Evolutionary conservation across 441 rosid genomes (phyloP).

Genomic region (Brassica hybrid): DNA sequence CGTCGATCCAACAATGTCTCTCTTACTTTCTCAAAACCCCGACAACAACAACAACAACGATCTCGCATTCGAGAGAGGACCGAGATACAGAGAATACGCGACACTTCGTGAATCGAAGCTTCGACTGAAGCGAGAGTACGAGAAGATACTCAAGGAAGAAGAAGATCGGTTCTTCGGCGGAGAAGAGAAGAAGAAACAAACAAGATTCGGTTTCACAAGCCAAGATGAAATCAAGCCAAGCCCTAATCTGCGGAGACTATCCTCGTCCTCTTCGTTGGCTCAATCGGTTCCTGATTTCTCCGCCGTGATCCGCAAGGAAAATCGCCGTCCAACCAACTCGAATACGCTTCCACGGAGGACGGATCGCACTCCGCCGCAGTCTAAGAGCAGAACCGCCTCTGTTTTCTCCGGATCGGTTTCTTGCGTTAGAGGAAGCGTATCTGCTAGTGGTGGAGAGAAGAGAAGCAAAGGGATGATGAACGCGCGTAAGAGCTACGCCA

Average conservation of each 20-base stretch:
- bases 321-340: constrained; percentile 52
- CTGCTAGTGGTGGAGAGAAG: constrained; percentile 58
- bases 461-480: constrained; percentile 35
- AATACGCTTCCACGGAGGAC: constrained; percentile 40
- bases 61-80: constrained; percentile 72
- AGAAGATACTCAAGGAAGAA: constrained; percentile 40
- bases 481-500: constrained; percentile 71
- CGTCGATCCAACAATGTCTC: constrained; percentile 55
- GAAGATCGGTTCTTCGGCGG: constrained; percentile 28
- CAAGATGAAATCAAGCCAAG: constrained; percentile 35
- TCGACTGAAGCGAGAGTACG: constrained; percentile 45
- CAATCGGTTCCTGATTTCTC: constrained; percentile 87
- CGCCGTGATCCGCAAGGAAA: constrained; percentile 67
- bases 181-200: background rate
- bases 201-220: constrained; percentile 14
- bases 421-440: constrained; percentile 57
- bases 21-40: constrained; percentile 58
- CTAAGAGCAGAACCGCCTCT: constrained; percentile 39
- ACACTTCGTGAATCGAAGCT: constrained; percentile 69
- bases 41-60: constrained; percentile 15
- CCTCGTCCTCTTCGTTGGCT: constrained; percentile 55
- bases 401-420: constrained; percentile 28
- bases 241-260: constrained; percentile 42
- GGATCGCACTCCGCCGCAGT: constrained; percentile 53
- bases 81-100: constrained; percentile 71